Evolutionary conservation across 2,329 filamentous ascomycete species (phyloP), one percentile per base, ranked within the genome.

Genomic region (Bimuria novae-zelandiae): DNA sequence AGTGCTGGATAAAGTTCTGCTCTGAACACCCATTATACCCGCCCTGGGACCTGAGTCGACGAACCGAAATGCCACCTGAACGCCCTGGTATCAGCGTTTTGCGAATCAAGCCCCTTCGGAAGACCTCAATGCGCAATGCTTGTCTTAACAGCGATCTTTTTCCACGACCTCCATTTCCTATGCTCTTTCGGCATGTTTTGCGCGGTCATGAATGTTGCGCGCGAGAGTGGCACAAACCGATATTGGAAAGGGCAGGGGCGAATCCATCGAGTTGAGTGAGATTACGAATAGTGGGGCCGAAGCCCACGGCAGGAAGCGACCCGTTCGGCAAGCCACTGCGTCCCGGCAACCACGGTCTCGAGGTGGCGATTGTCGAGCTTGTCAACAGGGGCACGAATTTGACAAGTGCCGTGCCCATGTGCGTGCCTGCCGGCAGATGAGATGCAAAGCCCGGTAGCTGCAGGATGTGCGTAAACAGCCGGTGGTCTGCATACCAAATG

Each of bases 251-350:
- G 27, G 42, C 11, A 29, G 25, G 25, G 7, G n/a, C 40, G 16
- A 43, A 11, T 19, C 10, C 16, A 21, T 27, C 23, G 19, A 35
- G n/a, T n/a, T n/a, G n/a, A n/a, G n/a, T n/a, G n/a, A n/a, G 16
- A 5, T 29, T n/a, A n/a, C n/a, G n/a, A n/a, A n/a, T n/a, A n/a
- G n/a, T n/a, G n/a, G n/a, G n/a, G n/a, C n/a, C n/a, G n/a, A n/a
- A n/a, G 30, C 33, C 14, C 27, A 36, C 5, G 19, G 47, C 42
- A 32, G 25, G 22, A 11, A 12, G 35, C 30, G 49, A 52, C 23
- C 54, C 49, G 49, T 56, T 49, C 52, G 25, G 17, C 17, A 43
- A 55, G 44, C 43, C 52, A 49, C 30, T 23, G 35, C 7, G 12
- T 33, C 42, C 42, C 42, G 23, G 10, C 29, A 17, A 25, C 29